These are phyloP conservation scores for Maudiozyma serrabonitensis DNA, from an alignment of 805 yeast genomes.

Conservation along the genomic window DNA sequence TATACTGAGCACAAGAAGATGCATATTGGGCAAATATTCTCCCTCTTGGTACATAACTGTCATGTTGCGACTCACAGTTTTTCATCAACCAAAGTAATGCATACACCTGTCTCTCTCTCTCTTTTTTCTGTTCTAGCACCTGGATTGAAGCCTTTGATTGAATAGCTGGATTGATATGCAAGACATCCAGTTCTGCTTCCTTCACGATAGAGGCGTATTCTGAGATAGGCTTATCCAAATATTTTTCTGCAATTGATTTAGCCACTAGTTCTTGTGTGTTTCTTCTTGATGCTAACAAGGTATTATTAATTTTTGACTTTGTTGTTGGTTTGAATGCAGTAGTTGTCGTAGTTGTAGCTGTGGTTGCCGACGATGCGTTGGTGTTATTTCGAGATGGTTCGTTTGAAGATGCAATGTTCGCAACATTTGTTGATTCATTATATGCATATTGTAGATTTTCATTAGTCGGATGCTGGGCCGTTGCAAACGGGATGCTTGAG, in stretches of 20 bases:
- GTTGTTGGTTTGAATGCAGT: background rate
- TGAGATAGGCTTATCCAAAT: slow-evolving; percentile 31
- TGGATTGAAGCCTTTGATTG: slow-evolving; percentile 23
- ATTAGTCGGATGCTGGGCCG: too few relatives aligned
- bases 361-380: background rate
- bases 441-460: too few relatives aligned
- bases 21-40: slow-evolving; percentile 61
- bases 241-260: slow-evolving; percentile 23
- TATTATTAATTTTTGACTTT: slow-evolving; percentile 7
- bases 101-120: slow-evolving; percentile 63
- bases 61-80: slow-evolving; percentile 42
- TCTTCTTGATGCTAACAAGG: slow-evolving; percentile 5
- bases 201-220: slow-evolving; percentile 38
- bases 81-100: slow-evolving; percentile 75
- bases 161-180: slow-evolving; percentile 24
- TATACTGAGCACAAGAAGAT: slow-evolving; percentile 43
- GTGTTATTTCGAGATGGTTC: background rate
- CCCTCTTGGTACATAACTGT: slow-evolving; percentile 54
- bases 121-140: slow-evolving; percentile 33
- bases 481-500: too few relatives aligned
- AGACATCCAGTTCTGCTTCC: slow-evolving; percentile 31
- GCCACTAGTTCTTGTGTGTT: slow-evolving; percentile 22
- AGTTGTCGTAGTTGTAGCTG: too few relatives aligned
- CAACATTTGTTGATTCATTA: background rate
- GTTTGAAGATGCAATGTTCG: background rate